These are phyloP conservation scores for Jamesozyma jinghongensis DNA, from an alignment of 805 yeast species.

Conservation along the genomic window DNA sequence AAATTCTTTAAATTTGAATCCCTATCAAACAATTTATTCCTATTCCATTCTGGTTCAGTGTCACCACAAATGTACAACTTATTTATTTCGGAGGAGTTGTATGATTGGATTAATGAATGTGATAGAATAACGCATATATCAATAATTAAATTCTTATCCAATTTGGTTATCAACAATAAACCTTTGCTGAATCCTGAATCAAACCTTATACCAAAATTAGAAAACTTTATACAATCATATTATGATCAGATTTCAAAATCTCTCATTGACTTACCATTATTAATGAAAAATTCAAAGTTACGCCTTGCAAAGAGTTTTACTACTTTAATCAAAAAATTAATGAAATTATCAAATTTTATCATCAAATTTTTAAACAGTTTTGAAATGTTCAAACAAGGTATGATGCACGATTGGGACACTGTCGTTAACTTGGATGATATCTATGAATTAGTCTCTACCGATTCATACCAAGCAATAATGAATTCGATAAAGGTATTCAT, in stretches of 20 bases:
- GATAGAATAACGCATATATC: slow-evolving; percentile 54
- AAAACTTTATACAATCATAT: slow-evolving; percentile 42
- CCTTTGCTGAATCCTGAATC: slow-evolving; percentile 19
- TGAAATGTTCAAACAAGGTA: slow-evolving; percentile 38
- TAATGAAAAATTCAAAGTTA: slow-evolving; percentile 40
- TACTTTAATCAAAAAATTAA: slow-evolving; percentile 43
- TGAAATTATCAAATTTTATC: slow-evolving; percentile 45
- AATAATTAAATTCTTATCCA: slow-evolving; percentile 50
- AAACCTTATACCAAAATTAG: slow-evolving; percentile 42
- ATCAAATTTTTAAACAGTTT: slow-evolving; percentile 39
- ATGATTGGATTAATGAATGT: slow-evolving; percentile 59
- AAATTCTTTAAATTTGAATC: slow-evolving; percentile 59
- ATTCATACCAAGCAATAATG: slow-evolving; percentile 9
- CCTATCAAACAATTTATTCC: slow-evolving; percentile 42
- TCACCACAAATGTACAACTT: slow-evolving; percentile 56
- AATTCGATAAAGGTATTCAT: slow-evolving; percentile 13
- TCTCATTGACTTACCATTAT: slow-evolving; percentile 40
- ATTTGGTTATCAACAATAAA: slow-evolving; percentile 36
- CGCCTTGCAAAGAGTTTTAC: slow-evolving; percentile 46
- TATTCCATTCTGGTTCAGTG: slow-evolving; percentile 44
- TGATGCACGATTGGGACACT: slow-evolving; percentile 50
- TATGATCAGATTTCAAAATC: slow-evolving; percentile 37
- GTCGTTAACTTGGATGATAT: slow-evolving; percentile 34
- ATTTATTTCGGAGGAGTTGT: slow-evolving; percentile 39
- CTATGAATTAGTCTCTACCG: slow-evolving; percentile 15